Conservation (phyloP, 345 rosid species). For the Carallia brachiata region DNA sequence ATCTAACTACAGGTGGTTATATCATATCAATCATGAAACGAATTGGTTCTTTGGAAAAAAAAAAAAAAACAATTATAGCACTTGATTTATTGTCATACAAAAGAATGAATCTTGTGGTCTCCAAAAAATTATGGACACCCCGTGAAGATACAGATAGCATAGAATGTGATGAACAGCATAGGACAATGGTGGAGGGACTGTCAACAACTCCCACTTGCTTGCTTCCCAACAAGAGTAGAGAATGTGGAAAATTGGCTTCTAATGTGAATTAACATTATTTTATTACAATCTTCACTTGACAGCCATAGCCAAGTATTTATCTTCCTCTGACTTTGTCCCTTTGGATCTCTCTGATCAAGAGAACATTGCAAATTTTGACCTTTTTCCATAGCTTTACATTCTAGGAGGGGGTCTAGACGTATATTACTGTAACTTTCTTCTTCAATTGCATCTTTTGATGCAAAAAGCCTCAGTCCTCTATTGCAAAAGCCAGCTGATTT, state of each 20-base stretch:
- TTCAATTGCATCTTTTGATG: conserved; percentile 52
- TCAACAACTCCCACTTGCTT: conserved; percentile 84
- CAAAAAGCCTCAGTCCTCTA: conserved; percentile 28
- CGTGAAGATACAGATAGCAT: not conserved
- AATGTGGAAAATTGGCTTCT: conserved; percentile 32
- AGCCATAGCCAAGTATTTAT: conserved; percentile 16
- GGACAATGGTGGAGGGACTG: conserved; percentile 43
- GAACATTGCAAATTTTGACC: conserved; percentile 32
- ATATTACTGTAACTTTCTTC: conserved; percentile 25
- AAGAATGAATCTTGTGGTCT: no score
- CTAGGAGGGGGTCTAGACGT: not conserved
- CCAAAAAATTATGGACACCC: not conserved
- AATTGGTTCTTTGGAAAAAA: no score
- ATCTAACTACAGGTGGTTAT: no score
- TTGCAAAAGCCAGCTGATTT: conserved; percentile 35
- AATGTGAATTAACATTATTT: not conserved
- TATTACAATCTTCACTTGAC: conserved; percentile 6
- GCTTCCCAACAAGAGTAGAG: conserved; percentile 52
- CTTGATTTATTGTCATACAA: no score
- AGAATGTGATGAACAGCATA: conserved; percentile 6
- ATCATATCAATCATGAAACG: no score
- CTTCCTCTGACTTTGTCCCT: conserved; percentile 13
- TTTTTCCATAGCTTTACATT: conserved; percentile 19
- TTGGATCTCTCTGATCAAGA: conserved; percentile 15
- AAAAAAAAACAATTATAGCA: no score